Evolutionary conservation across 495 filamentous ascomycete genomes (phyloP).

Genomic region (Lasiosphaeria hispida): DNA sequence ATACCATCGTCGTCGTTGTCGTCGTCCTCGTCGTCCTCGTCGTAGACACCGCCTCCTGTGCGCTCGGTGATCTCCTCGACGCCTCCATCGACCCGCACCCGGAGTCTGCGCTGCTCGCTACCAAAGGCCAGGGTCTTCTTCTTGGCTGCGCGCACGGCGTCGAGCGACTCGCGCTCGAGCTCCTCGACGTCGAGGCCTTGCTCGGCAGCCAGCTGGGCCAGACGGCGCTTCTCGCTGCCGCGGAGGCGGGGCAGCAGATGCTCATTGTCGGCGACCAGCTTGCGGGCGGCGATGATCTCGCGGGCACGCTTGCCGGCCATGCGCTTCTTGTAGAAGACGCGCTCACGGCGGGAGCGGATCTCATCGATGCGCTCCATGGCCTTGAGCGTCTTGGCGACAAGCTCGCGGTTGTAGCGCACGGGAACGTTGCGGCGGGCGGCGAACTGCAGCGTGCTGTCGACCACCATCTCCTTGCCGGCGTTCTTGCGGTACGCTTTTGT

Average conservation of each 20-base stretch:
- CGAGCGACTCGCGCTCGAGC: conserved; percentile 40
- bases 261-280: conserved; percentile 86
- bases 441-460: conserved; percentile 92
- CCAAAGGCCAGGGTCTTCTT: conserved; percentile 52
- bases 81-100: conserved; percentile 63
- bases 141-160: conserved; percentile 28
- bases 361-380: conserved; percentile 91
- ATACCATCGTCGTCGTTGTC: conserved; percentile 53
- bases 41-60: conserved; percentile 15
- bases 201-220: conserved; percentile 51
- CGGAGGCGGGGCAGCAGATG: conserved; percentile 72
- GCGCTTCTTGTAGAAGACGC: conserved; percentile 86
- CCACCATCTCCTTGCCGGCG: conserved; percentile 85
- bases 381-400: conserved; percentile 78
- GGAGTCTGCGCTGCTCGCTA: conserved; percentile 61
- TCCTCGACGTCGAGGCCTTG: conserved; percentile 56
- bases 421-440: conserved; percentile 90
- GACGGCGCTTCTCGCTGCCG: conserved; percentile 52
- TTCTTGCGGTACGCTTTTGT: conserved; percentile 79
- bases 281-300: conserved; percentile 73
- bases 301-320: conserved; percentile 85
- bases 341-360: conserved; percentile 78
- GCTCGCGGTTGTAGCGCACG: conserved; percentile 89
- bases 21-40: conserved; percentile 41
- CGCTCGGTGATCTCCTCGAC: conserved; percentile 53